Evolutionary conservation across 2,329 filamentous ascomycete species (phyloP), one percentile per base, ranked within the genome.

Genomic region (Botrytis sinoallii): DNA sequence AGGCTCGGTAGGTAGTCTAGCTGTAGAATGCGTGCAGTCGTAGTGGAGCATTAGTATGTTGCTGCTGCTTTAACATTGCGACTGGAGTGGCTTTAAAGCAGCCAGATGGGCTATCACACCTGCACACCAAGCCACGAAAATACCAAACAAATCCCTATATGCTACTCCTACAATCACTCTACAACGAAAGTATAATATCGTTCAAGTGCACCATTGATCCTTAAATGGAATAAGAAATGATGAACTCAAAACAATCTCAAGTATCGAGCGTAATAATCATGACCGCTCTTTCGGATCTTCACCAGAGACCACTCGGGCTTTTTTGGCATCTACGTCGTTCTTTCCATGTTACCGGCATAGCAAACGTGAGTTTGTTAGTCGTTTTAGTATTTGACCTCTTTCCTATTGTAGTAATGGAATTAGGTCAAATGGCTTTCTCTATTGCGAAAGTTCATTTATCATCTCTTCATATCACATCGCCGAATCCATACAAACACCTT

Each of bases 201-300:
- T 68, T 18, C 48, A 32, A 68, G 66, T 40, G 48, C 10, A 68
- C 52, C 1, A n/a, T 18, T 52, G 29, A 5, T 12, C 4, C 12
- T 16, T 32, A 16, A 0, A 32, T 42, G 5, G 2, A 9, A 57
- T 2, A 4, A 29, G 18, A 29, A 1, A 8, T 12, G 8, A 57
- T 25, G 3, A 5, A 42, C 16, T 57, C 18, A 22, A 40, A 6
- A 1, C 3, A 18, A 10, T 2, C 8, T 4, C 10, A 16, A n/a
- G 10, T 57, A 4, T 4, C 1, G 2, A 5, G 29, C 20, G 8
- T 68, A 18, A 32, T n/a, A 42, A 20, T 20, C 12, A 68, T 57
- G n/a, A 0, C 25, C 3, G n/a, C 25, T 16, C 16, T 57, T 29
- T 7, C 40, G 66, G n/a, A 44, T 20, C 35, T 42, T 29, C n/a